phyloP scores from a whole-genome alignment of 306 rosid genomes.

The Castanea mollissima region DNA sequence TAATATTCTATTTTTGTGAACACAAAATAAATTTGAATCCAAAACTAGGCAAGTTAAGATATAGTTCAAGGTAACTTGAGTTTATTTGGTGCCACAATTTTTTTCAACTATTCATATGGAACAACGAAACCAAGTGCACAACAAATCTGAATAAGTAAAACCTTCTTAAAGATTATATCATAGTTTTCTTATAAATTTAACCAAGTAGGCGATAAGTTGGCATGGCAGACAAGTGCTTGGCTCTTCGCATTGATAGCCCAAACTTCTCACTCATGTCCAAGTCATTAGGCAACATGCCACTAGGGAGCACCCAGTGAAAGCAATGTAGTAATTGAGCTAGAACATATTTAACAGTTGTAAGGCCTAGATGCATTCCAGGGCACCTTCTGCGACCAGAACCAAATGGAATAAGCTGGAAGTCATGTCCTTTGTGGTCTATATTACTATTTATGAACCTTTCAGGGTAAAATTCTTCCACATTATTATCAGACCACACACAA shows the following conservation, averaged over 20 bases:
- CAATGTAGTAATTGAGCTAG: constrained; percentile 45
- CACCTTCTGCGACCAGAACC: constrained; percentile 29
- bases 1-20: no score
- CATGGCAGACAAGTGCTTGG: constrained; percentile 24
- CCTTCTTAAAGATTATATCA: no score
- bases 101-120: no score
- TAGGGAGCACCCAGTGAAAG: constrained; percentile 41
- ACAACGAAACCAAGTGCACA: no score
- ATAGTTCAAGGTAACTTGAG: no score
- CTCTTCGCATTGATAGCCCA: constrained; percentile 33
- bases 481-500: constrained; percentile 28
- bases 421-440: constrained; percentile 23
- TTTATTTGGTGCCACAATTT: no score
- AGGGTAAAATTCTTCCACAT: constrained; percentile 39
- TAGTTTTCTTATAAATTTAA: not conserved
- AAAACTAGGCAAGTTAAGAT: no score
- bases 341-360: constrained; percentile 12
- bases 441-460: constrained; percentile 31
- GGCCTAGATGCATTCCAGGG: constrained; percentile 44
- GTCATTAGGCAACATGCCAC: not conserved
- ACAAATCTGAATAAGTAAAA: no score
- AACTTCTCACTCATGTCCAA: constrained; percentile 44
- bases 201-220: constrained; percentile 23
- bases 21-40: no score
- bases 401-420: constrained; percentile 44